Conservation (phyloP, 768 basidiomycete species). For the Kwoniella sp. region DNA sequence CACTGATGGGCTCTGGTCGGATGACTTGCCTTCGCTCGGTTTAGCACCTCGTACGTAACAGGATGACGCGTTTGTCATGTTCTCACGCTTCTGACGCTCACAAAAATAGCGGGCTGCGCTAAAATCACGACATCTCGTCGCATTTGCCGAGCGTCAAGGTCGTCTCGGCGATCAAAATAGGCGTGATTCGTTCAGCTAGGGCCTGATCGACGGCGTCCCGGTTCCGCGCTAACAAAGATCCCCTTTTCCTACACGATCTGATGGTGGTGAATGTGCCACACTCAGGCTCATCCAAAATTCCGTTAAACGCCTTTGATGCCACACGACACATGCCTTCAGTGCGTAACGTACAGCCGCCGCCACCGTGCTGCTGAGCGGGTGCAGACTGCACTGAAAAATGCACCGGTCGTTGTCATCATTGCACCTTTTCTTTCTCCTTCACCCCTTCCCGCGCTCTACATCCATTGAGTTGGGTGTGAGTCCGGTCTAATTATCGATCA, state of each 20-base stretch:
- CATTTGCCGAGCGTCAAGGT: too few relatives aligned
- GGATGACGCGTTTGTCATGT: too few relatives aligned
- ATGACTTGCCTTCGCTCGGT: too few relatives aligned
- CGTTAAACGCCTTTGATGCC: not conserved
- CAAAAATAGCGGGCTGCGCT: too few relatives aligned
- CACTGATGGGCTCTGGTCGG: not conserved
- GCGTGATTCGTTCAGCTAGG: not conserved
- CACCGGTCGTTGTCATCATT: not conserved
- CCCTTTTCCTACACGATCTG: not conserved
- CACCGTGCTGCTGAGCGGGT: too few relatives aligned
- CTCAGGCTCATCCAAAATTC: not conserved
- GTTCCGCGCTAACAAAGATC: not conserved
- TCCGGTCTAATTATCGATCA: not conserved
- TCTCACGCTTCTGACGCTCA: too few relatives aligned
- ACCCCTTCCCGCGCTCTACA: slow-evolving; percentile 5
- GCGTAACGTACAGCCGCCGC: too few relatives aligned
- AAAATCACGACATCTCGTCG: not conserved
- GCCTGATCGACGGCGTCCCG: not conserved
- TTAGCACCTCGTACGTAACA: too few relatives aligned
- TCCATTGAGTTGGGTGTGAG: not conserved
- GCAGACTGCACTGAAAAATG: not conserved
- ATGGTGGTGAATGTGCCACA: not conserved
- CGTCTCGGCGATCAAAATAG: not conserved
- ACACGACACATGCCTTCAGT: too few relatives aligned
- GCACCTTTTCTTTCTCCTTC: slow-evolving; percentile 5